phyloP scores from a whole-genome alignment of 176 grass and related monocot species.

The Oryza nivara region DNA sequence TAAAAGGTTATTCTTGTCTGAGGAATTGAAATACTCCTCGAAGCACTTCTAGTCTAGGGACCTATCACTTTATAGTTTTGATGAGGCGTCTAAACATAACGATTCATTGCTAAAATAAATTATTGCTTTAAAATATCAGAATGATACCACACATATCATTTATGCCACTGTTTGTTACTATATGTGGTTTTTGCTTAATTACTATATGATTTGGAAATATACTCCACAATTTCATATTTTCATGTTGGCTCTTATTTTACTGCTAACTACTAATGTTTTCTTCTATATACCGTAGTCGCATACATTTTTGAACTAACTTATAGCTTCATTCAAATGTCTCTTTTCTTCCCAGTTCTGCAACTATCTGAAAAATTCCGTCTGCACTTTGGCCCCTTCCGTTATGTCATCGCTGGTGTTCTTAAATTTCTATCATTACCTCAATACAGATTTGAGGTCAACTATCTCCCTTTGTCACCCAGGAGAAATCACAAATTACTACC shows the following conservation, averaged over 20 bases:
- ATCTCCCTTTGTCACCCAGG: slow-evolving; percentile 59
- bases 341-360: slow-evolving; percentile 64
- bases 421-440: slow-evolving; percentile 85
- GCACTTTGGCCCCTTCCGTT: slow-evolving; percentile 77
- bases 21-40: slow-evolving; percentile 14
- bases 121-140: background rate
- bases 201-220: slow-evolving; percentile 14
- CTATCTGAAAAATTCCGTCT: slow-evolving; percentile 82
- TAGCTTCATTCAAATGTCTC: background rate
- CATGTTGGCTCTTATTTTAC: slow-evolving; percentile 1
- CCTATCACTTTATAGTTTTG: background rate
- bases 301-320: slow-evolving; percentile 15
- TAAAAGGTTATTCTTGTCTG: background rate
- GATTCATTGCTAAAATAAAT: background rate
- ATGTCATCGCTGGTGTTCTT: slow-evolving; percentile 76
- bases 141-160: background rate
- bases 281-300: background rate
- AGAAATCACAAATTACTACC: slow-evolving; percentile 33
- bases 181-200: slow-evolving; percentile 5
- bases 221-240: background rate
- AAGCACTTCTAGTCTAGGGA: slow-evolving; percentile 16
- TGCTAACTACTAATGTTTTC: background rate
- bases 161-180: background rate
- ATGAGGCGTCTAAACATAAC: background rate
- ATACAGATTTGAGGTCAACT: slow-evolving; percentile 92